phyloP scores from a whole-genome alignment of 768 basidiomycete genomes.

The Coprinellus micaceus region DNA sequence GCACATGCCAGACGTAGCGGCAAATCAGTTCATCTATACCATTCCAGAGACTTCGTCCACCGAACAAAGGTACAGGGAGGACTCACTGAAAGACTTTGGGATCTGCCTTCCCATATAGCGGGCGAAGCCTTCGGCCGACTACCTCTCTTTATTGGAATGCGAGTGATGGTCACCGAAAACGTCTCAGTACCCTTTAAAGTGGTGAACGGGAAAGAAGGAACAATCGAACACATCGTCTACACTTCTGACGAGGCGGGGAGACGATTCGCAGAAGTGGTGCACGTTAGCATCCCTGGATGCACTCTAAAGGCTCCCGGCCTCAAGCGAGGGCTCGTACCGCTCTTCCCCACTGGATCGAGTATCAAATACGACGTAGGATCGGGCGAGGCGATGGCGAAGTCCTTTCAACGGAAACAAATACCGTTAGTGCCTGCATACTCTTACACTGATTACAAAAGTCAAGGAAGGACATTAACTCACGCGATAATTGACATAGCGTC shows the following conservation, averaged over 20 bases:
- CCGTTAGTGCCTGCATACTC: constrained; percentile 1
- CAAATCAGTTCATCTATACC: not conserved
- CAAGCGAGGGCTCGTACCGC: not conserved
- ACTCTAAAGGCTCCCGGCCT: not conserved
- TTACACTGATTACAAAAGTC: constrained; percentile 5
- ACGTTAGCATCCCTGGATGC: not conserved
- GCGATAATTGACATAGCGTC: not conserved
- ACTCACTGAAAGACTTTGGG: constrained; percentile 5
- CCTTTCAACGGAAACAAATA: not conserved
- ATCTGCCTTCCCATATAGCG: constrained; percentile 4
- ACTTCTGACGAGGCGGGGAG: not conserved
- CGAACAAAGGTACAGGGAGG: not conserved
- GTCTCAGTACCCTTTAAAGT: constrained; percentile 12
- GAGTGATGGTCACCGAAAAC: constrained; percentile 19
- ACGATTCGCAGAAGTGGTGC: not conserved
- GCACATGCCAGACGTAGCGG: not conserved
- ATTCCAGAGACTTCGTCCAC: not conserved
- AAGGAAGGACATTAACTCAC: not conserved
- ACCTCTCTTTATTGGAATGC: constrained; percentile 16
- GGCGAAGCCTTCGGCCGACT: constrained; percentile 13
- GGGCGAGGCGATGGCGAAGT: not conserved
- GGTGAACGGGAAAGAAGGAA: not conserved
- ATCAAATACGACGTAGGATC: not conserved
- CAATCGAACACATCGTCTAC: not conserved
- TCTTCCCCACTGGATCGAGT: not conserved